These are phyloP conservation scores for Metarhizium rileyi DNA, from an alignment of 2,329 filamentous ascomycete genomes.

Conservation along the genomic window DNA sequence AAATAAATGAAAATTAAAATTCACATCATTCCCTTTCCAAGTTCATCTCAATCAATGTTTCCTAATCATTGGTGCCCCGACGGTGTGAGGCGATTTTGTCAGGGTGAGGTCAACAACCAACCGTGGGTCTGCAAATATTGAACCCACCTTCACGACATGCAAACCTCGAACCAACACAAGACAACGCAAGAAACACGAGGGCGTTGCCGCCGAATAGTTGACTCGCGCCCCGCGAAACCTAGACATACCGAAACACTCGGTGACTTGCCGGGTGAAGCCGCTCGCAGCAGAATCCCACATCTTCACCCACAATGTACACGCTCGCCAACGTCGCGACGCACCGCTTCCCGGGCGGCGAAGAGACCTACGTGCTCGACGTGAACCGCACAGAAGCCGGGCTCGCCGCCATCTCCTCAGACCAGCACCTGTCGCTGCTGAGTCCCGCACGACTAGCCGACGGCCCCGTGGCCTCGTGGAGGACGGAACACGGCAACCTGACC, in stretches of 20 bases:
- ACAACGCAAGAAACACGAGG: too few relatives aligned
- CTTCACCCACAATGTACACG: constrained; percentile 22
- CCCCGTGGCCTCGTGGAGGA: constrained; percentile 37
- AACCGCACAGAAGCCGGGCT: constrained; percentile 41
- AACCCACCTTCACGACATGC: constrained; percentile 13
- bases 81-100: too few relatives aligned
- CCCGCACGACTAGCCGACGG: constrained; percentile 43
- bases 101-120: neutral
- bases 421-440: constrained; percentile 58
- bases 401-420: constrained; percentile 59
- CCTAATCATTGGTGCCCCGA: too few relatives aligned
- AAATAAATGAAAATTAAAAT: too few relatives aligned
- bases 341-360: constrained; percentile 17
- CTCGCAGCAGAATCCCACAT: neutral
- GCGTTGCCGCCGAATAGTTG: too few relatives aligned
- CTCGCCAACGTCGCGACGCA: constrained; percentile 23
- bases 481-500: constrained; percentile 53
- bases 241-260: too few relatives aligned
- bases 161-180: too few relatives aligned
- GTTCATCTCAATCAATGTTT: too few relatives aligned
- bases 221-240: too few relatives aligned
- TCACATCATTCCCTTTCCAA: too few relatives aligned
- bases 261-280: neutral
- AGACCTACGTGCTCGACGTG: constrained; percentile 50
- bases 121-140: constrained; percentile 14